These are phyloP conservation scores for Shiraia bambusicola DNA, from an alignment of 2,329 filamentous ascomycete species.

Conservation along the genomic window DNA sequence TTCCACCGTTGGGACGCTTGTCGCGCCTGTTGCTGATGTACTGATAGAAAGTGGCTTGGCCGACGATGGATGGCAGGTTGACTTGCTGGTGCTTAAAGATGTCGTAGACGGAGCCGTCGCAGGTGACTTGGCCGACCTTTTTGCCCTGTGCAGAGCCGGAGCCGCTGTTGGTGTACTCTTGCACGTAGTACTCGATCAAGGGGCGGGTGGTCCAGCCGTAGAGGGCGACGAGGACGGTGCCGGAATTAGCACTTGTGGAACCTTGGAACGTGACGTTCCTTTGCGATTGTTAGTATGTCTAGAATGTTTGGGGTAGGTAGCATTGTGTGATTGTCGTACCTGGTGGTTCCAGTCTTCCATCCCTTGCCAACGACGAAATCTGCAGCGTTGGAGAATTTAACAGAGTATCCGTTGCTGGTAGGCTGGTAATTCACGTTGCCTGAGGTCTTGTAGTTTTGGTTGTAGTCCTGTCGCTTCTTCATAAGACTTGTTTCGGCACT, in stretches of 20 bases:
- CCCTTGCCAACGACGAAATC: slow-evolving; percentile 39
- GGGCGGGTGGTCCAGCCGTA: slow-evolving; percentile 59
- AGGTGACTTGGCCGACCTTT: slow-evolving; percentile 29
- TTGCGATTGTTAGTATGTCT: not conserved
- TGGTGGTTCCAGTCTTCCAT: slow-evolving; percentile 33
- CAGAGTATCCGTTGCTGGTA: slow-evolving; percentile 30
- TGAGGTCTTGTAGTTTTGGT: slow-evolving; percentile 38
- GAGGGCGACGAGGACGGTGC: slow-evolving; percentile 41
- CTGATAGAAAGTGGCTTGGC: slow-evolving; percentile 54
- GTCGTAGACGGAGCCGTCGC: slow-evolving; percentile 34
- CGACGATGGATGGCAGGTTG: slow-evolving; percentile 52
- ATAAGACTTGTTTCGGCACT: slow-evolving; percentile 12
- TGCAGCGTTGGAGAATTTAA: slow-evolving; percentile 29
- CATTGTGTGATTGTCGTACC: slow-evolving; percentile 9
- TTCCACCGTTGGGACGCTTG: slow-evolving; percentile 32
- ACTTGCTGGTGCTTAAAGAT: slow-evolving; percentile 35
- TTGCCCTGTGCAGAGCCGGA: slow-evolving; percentile 33
- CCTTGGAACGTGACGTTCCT: slow-evolving; percentile 34
- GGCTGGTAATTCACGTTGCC: slow-evolving; percentile 34
- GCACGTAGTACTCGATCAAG: slow-evolving; percentile 53
- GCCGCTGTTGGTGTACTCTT: slow-evolving; percentile 51
- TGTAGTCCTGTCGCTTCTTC: slow-evolving; percentile 35
- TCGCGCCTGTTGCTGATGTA: slow-evolving; percentile 46
- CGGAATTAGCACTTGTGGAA: slow-evolving; percentile 22
- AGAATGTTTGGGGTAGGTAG: not conserved